These are phyloP conservation scores for Colletotrichum filicis DNA, from an alignment of 2,329 filamentous ascomycete genomes.

Conservation along the genomic window DNA sequence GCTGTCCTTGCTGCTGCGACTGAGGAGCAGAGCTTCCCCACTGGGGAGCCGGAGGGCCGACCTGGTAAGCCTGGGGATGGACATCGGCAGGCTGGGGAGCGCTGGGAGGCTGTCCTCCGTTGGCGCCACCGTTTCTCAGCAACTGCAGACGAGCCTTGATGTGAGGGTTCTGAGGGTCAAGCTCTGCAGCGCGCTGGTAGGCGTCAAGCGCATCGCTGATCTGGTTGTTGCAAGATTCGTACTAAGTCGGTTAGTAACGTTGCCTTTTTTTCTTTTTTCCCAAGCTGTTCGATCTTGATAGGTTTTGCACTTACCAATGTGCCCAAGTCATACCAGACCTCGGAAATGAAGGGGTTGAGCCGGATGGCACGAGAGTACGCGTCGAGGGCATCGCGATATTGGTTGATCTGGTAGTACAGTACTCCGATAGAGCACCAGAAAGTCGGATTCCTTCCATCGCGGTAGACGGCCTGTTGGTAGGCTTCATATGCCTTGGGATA, in stretches of 20 bases:
- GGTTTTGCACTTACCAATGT: slow-evolving; percentile 77
- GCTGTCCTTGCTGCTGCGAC: slow-evolving; percentile 50
- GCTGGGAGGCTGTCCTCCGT: slow-evolving; percentile 76
- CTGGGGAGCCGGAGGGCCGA: slow-evolving; percentile 85
- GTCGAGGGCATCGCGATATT: slow-evolving; percentile 97
- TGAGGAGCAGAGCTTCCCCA: slow-evolving; percentile 84
- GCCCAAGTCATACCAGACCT: slow-evolving; percentile 98
- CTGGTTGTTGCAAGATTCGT: slow-evolving; percentile 99
- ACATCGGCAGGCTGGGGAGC: slow-evolving; percentile 96
- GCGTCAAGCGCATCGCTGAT: slow-evolving; percentile 96
- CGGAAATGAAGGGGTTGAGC: slow-evolving; percentile 96
- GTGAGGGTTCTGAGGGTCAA: slow-evolving; percentile 92
- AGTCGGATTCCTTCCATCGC: slow-evolving; percentile 95
- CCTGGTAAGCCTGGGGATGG: slow-evolving; percentile 93
- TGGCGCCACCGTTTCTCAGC: slow-evolving; percentile 82
- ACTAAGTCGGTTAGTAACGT: slow-evolving; percentile 64
- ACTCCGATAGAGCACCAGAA: slow-evolving; percentile 99
- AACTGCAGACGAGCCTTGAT: slow-evolving; percentile 96
- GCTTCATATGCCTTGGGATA: slow-evolving; percentile 99
- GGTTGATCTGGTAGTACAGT: slow-evolving; percentile 99
- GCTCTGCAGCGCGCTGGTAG: slow-evolving; percentile 92
- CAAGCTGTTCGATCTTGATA: background rate
- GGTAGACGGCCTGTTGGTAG: slow-evolving; percentile 98
- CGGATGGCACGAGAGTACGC: slow-evolving; percentile 97
- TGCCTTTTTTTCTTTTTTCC: background rate